A percentile compares a stretch with the other conserved stretches of the same genome.
Evolutionary conservation across 2,329 filamentous ascomycete genomes (phyloP).

Genomic region (Fusarium miscanthi): DNA sequence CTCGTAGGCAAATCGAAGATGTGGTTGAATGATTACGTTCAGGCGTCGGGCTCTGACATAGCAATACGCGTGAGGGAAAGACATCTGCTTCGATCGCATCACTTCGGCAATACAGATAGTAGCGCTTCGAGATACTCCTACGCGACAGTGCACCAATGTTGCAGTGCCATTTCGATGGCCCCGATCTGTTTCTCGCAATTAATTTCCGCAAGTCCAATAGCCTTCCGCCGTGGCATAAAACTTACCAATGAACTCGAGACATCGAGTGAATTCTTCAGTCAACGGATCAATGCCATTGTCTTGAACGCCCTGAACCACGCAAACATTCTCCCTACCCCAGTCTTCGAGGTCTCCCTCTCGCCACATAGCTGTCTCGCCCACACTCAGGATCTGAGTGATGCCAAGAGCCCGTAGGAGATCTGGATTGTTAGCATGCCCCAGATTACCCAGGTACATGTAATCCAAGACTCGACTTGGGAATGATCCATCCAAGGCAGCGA

Average conservation of each 20-base stretch:
- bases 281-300: slow-evolving; percentile 97
- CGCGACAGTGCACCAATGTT: slow-evolving; percentile 94
- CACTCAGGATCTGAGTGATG: slow-evolving; percentile 88
- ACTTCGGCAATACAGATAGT: slow-evolving; percentile 99
- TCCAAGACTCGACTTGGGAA: slow-evolving; percentile 88
- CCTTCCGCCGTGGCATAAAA: slow-evolving; percentile 26
- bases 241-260: slow-evolving; percentile 92
- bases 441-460: slow-evolving; percentile 96
- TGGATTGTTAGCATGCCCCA: slow-evolving; percentile 93
- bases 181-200: slow-evolving; percentile 67
- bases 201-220: not conserved
- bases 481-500: slow-evolving; percentile 86
- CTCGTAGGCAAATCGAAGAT: slow-evolving; percentile 94
- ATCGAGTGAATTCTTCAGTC: slow-evolving; percentile 85
- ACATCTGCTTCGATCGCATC: slow-evolving; percentile 83
- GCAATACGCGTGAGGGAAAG: slow-evolving; percentile 93
- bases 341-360: slow-evolving; percentile 72
- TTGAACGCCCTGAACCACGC: slow-evolving; percentile 86
- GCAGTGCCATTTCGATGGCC: slow-evolving; percentile 82
- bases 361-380: slow-evolving; percentile 91
- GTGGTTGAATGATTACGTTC: slow-evolving; percentile 98
- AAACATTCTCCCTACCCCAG: slow-evolving; percentile 83
- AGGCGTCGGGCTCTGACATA: slow-evolving; percentile 91
- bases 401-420: slow-evolving; percentile 82
- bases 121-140: slow-evolving; percentile 93